A percentile compares a stretch with the other conserved stretches of the same genome.
Conservation (phyloP, 1,139 yeast species). For the Blastobotrys ciferrii region DNA sequence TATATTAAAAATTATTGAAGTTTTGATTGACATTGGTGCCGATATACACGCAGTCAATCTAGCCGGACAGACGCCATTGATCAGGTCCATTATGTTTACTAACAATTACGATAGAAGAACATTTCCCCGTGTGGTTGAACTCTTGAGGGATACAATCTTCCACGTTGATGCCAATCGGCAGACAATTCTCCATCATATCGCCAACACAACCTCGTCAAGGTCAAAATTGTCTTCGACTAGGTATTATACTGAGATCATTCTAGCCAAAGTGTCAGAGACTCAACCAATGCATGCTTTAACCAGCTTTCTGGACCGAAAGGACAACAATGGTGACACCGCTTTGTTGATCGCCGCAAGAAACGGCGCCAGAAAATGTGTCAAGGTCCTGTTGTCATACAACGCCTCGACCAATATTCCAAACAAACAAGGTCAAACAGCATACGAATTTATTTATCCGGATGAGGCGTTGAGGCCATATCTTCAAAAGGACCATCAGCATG, state of each 20-base stretch:
- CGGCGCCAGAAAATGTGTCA: constrained; percentile 71
- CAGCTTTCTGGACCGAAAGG: constrained; percentile 70
- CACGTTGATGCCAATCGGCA: constrained; percentile 63
- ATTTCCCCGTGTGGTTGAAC: constrained; percentile 67
- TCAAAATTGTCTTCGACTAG: constrained; percentile 72
- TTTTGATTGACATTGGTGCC: constrained; percentile 70
- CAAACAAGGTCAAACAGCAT: constrained; percentile 68
- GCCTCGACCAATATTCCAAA: constrained; percentile 72
- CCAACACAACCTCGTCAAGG: constrained; percentile 54
- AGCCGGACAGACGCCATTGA: constrained; percentile 79
- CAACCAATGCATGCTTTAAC: constrained; percentile 50
- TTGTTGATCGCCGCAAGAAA: constrained; percentile 77
- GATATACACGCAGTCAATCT: constrained; percentile 71
- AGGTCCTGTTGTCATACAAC: constrained; percentile 67
- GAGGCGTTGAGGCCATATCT: constrained; percentile 33
- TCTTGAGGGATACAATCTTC: constrained; percentile 62
- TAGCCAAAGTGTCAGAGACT: constrained; percentile 67
- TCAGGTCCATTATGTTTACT: constrained; percentile 79
- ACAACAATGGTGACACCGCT: constrained; percentile 83
- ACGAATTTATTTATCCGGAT: constrained; percentile 59
- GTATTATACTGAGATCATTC: constrained; percentile 74
- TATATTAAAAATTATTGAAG: constrained; percentile 64
- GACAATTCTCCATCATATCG: constrained; percentile 83
- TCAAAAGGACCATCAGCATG: constrained; percentile 12
- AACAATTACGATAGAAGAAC: constrained; percentile 80